phyloP scores from a whole-genome alignment of 345 rosid genomes.

The Nasturtium officinale region DNA sequence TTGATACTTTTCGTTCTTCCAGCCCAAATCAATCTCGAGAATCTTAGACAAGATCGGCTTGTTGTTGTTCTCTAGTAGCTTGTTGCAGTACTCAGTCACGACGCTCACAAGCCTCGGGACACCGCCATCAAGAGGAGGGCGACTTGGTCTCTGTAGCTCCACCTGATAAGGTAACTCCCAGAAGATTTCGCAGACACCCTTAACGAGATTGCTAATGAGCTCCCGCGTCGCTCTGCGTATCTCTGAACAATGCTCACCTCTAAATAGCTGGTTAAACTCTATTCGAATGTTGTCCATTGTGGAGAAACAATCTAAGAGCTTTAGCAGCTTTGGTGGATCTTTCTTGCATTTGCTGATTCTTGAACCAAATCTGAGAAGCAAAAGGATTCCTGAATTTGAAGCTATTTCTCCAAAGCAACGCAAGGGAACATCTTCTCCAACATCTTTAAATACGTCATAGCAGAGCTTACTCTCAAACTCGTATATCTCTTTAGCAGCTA shows the following conservation, averaged over 20 bases:
- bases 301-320: slow-evolving; percentile 63
- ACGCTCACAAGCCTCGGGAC: slow-evolving; percentile 68
- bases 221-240: slow-evolving; percentile 62
- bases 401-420: slow-evolving; percentile 64
- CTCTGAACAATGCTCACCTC: slow-evolving; percentile 53
- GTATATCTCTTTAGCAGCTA: slow-evolving; percentile 53
- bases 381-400: slow-evolving; percentile 47
- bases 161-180: slow-evolving; percentile 73
- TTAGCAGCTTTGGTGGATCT: slow-evolving; percentile 64
- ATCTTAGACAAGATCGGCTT: slow-evolving; percentile 60
- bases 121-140: slow-evolving; percentile 59
- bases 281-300: slow-evolving; percentile 58
- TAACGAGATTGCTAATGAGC: slow-evolving; percentile 59
- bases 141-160: slow-evolving; percentile 56
- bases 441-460: slow-evolving; percentile 46
- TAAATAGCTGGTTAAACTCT: slow-evolving; percentile 69
- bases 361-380: slow-evolving; percentile 64
- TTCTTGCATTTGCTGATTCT: slow-evolving; percentile 62
- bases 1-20: slow-evolving; percentile 62
- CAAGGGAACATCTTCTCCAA: slow-evolving; percentile 40
- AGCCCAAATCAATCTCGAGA: slow-evolving; percentile 57
- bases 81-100: slow-evolving; percentile 71
- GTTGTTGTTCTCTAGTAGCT: slow-evolving; percentile 53
- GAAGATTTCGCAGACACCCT: slow-evolving; percentile 66
- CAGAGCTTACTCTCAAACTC: slow-evolving; percentile 58